These are phyloP conservation scores for Podaxis sp. DNA, from an alignment of 768 basidiomycete species.

Conservation along the genomic window DNA sequence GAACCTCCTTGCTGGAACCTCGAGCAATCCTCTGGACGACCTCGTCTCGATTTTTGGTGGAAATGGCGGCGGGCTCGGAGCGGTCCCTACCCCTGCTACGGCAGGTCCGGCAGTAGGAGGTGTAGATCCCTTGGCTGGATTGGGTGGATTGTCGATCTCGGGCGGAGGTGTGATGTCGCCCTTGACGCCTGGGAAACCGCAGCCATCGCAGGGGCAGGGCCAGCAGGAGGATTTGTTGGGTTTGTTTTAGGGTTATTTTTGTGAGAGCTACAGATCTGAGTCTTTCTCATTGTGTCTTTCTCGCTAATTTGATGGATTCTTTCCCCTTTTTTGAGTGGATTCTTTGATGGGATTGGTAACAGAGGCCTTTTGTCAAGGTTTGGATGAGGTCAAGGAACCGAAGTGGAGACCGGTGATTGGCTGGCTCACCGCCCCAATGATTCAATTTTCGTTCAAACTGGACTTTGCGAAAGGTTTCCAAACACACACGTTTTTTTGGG, in stretches of 20 bases:
- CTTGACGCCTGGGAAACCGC: constrained; percentile 24
- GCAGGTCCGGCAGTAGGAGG: constrained; percentile 13
- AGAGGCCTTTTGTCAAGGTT: too few relatives aligned
- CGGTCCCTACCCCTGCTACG: constrained; percentile 10
- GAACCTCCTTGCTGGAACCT: constrained; percentile 72
- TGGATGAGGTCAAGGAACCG: too few relatives aligned
- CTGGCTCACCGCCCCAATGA: too few relatives aligned
- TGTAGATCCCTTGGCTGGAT: constrained; percentile 19
- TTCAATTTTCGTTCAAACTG: too few relatives aligned
- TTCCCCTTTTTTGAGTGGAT: too few relatives aligned
- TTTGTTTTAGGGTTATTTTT: constrained; percentile 35
- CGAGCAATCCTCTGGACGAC: constrained; percentile 88
- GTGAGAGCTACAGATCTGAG: constrained; percentile 7
- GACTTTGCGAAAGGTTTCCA: too few relatives aligned
- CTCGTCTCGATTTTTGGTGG: constrained; percentile 83
- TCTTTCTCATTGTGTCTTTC: constrained; percentile 7
- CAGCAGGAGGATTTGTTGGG: constrained; percentile 46
- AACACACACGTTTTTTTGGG: too few relatives aligned
- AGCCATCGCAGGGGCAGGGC: constrained; percentile 20
- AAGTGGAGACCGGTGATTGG: too few relatives aligned
- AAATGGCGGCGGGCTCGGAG: constrained; percentile 11
- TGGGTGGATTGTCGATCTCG: constrained; percentile 8
- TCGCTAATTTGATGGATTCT: neutral
- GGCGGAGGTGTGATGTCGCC: constrained; percentile 4
- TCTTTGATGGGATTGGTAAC: too few relatives aligned